Evolutionary conservation across 2,329 filamentous ascomycete genomes (phyloP), one percentile per base, ranked within the genome.

Genomic region (Aureobasidium zeae): DNA sequence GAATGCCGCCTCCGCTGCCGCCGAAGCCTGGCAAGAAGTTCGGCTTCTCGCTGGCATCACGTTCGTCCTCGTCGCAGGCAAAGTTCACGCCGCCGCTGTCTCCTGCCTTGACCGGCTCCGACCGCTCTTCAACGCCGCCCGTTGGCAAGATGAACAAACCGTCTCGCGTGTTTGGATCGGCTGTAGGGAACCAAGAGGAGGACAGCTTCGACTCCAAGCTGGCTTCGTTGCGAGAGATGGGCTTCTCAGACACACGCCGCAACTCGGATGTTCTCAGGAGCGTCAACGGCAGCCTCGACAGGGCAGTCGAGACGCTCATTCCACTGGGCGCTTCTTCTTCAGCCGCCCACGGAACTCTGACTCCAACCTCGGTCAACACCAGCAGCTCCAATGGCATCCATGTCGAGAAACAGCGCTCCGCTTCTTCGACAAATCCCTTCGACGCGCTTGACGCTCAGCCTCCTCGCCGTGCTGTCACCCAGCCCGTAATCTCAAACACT

Each of bases 261-360:
- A 96, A 95, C 57, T 72, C 77, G 4, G 78, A 82, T 41, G 79
- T 95, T 19, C 67, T 98, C 13, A 88, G 87, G 58, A 83, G 83
- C 3, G 73, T 93, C 21, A 80, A 83, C 56, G 88, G 89, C 3
- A 88, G 91, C 57, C 59, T 98, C 46, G 86, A 95, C 53, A 82
- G 78, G 60, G 79, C 89, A 0, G 78, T 96, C 32, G 89, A 96
- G 62, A 77, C 86, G 13, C 65, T 98, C 55, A 77, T 91, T 45
- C 76, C 86, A 52, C 65, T 95, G 28, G 89, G 88, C 19, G 87
- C 94, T 57, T 79, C 77, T 22, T 66, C 64, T 47, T 70, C 70
- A 45, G 58, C 62, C 19, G 58, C 61, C 41, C 48, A 46, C 15
- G 38, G 48, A 13, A 45, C 46, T 8, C 44, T 53, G 13, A 61